Evolutionary conservation across 2,329 filamentous ascomycete genomes (phyloP), one percentile per base, ranked within the genome.

Genomic region (Cordyceps javanica): DNA sequence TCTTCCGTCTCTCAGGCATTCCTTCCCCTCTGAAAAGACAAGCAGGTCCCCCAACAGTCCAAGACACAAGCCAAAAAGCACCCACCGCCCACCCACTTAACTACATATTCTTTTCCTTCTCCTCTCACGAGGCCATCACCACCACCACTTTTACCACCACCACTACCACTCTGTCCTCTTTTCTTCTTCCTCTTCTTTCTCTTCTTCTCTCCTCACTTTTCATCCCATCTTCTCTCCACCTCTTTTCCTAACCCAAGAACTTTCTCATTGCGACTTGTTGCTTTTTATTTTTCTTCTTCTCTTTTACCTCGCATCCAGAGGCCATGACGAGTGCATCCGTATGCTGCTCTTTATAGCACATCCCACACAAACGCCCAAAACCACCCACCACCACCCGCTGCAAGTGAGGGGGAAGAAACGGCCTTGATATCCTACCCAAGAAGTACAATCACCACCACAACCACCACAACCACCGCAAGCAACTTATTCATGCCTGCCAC

Each of bases 111-210:
- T 56, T 41, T 23, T 56, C 19, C 41, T 32, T 32, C n/a, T n/a
- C n/a, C 36, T 41, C 44, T n/a, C 42, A 56, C 32, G 53, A 56
- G 53, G 44, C 30, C 42, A 56, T 56, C 53, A 56, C 34, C 53
- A 56, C 53, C 53, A 49, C 44, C n/a, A n/a, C n/a, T n/a, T n/a
- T n/a, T n/a, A n/a, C n/a, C n/a, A n/a, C n/a, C n/a, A n/a, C 36
- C 50, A 53, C 50, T 38, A 53, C 26, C 26, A 30, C n/a, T 8
- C 32, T n/a, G 5, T 28, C 23, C 11, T 52, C n/a, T 23, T 16
- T 25, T 13, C 21, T 38, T 28, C 30, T 32, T 25, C 39, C 9
- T 14, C 25, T 13, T 42, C 21, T 25, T 42, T 25, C 39, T 42
- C 23, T 30, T 36, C 39, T 10, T 45, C 19, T 30, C 38, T 11